Base-by-base conservation (phyloP, 164 flowering plant species). In the Nelumbo lutea region DNA sequence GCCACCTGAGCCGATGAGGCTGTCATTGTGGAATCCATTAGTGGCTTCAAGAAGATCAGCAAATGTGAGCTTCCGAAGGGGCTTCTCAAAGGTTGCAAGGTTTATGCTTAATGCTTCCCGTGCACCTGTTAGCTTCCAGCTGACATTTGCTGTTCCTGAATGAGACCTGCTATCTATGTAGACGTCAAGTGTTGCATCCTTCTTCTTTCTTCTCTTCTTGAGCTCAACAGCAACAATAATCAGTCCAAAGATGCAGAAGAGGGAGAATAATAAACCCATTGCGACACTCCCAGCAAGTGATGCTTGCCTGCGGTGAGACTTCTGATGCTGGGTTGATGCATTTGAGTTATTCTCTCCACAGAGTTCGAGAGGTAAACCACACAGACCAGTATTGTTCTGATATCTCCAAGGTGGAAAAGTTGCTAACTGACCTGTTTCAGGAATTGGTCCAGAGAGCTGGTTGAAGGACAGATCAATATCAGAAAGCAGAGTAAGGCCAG, bases 221-320 rank as follows among this genome's bases (percentile, higher is more conserved):
- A 77, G 80, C 74, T 89, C 98, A 5, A 89, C 76, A 0, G 71
- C 77, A 6, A 88, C 82, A 7, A 95, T 76, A 55, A 95, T 78
- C 67, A 90, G 68, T 14, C 91, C 94, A 57, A 90, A 78, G 42
- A 90, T 85, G 77, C 97, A 90, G 72, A 91, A 84, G 5, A 91
- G 82, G 2, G 96, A 80, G 79, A 95, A 83, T 51, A 95, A 62
- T 65, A 92, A 76, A 0, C 96, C 96, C 96, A 92, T 88, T 3
- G 94, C 98, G 51, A 95, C 87, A 60, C 96, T 90, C 14, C 96
- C 96, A 0, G 83, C 97, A 0, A 92, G 81, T 5, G 97, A 89
- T 0, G 94, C 89, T 59, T 78, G 86, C 48, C 81, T 77, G 59
- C 87, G 48, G 13, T 82, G 86, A 39, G 95, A 84, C 70, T 73